A percentile compares a stretch with the other conserved stretches of the same genome.
Evolutionary conservation across 2,329 filamentous ascomycete species (phyloP).

Genomic region (Diaporthe sp.): DNA sequence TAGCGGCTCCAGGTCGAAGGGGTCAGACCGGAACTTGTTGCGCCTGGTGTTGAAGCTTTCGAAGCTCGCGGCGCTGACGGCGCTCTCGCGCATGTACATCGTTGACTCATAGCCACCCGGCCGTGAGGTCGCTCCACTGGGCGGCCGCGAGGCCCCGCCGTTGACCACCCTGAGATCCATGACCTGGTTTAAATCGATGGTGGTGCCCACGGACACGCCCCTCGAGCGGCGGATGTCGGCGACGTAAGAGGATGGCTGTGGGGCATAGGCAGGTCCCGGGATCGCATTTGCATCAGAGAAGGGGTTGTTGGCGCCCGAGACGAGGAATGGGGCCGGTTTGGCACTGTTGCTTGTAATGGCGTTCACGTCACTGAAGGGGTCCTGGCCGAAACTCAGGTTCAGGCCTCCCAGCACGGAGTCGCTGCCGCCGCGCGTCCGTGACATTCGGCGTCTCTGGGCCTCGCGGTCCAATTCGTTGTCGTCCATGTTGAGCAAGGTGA

Average conservation of each 20-base stretch:
- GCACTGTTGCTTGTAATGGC: conserved; percentile 51
- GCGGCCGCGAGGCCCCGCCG: conserved; percentile 34
- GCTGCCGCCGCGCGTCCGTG: conserved; percentile 39
- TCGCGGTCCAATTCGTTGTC: conserved; percentile 52
- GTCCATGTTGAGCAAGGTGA: conserved; percentile 56
- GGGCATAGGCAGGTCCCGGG: conserved; percentile 38
- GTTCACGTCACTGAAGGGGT: conserved; percentile 63
- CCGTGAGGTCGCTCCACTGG: conserved; percentile 3
- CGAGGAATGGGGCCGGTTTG: conserved; percentile 49
- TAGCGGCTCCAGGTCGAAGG: conserved; percentile 71
- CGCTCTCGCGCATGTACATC: conserved; percentile 45
- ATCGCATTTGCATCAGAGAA: conserved; percentile 63
- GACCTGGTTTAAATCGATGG: conserved; percentile 40
- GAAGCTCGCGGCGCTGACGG: conserved; percentile 56
- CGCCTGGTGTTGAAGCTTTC: conserved; percentile 57
- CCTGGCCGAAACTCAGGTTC: conserved; percentile 48
- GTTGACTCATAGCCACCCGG: conserved; percentile 23
- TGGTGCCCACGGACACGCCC: conserved; percentile 53
- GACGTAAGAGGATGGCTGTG: conserved; percentile 54
- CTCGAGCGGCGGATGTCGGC: conserved; percentile 60
- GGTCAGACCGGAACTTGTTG: conserved; percentile 71
- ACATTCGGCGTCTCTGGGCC: conserved; percentile 48
- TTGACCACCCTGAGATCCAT: conserved; percentile 27
- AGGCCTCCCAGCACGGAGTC: conserved; percentile 50
- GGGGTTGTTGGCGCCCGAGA: conserved; percentile 51